Conservation (phyloP, 1,284 basidiomycete species). For the Meripilus lineatus region DNA sequence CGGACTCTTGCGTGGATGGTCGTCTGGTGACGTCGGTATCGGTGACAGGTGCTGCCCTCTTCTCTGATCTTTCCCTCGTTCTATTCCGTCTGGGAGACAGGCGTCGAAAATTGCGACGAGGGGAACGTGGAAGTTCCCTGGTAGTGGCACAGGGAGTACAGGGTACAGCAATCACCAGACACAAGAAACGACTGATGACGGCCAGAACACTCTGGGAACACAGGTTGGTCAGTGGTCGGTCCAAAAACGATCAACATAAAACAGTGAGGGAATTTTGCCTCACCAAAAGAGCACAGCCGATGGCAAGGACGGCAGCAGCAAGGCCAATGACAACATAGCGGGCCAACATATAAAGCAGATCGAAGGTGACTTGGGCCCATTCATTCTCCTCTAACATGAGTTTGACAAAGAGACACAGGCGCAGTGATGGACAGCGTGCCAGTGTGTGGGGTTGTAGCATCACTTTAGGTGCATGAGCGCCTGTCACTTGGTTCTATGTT, state of each 20-base stretch:
- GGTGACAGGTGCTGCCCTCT: no score
- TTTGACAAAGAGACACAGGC: slow-evolving; percentile 5
- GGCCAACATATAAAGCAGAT: slow-evolving; percentile 9
- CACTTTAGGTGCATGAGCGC: background rate
- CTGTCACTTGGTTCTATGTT: no score
- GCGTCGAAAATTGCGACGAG: no score
- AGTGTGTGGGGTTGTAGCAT: background rate
- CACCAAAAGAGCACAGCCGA: slow-evolving; percentile 14
- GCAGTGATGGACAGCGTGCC: background rate
- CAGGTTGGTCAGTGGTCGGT: no score
- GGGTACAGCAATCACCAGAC: background rate
- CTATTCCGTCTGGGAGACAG: no score
- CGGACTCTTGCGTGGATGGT: no score
- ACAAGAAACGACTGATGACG: background rate
- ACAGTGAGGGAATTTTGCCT: no score
- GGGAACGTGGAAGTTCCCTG: no score
- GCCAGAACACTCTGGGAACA: slow-evolving; percentile 3
- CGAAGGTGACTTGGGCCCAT: slow-evolving; percentile 4
- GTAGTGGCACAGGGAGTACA: no score
- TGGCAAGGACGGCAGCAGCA: slow-evolving; percentile 11
- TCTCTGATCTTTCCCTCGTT: no score
- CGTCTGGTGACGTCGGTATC: no score
- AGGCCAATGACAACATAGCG: slow-evolving; percentile 11
- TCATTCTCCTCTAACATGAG: slow-evolving; percentile 4
- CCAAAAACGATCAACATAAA: no score